Conservation (phyloP, 2,329 filamentous ascomycete genomes). For the Talaromyces sp. region DNA sequence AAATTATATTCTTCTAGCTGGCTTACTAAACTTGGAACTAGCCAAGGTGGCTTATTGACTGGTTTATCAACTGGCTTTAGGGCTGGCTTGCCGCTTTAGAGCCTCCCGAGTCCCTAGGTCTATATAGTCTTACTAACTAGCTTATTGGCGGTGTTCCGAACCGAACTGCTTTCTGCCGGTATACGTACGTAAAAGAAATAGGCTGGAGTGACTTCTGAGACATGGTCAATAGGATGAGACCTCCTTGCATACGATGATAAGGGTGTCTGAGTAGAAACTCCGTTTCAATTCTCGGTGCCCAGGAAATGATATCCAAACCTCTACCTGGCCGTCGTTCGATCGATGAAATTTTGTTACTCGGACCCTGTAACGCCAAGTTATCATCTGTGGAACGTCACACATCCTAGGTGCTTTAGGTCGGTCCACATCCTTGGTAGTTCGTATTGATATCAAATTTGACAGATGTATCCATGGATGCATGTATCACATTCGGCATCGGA, state of each 20-base stretch:
- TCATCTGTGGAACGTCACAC: neutral
- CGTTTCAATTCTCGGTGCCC: neutral
- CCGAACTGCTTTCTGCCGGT: no score
- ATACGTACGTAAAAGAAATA: no score
- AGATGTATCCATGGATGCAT: neutral
- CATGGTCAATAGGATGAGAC: slow-evolving; percentile 1
- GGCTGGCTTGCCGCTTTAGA: no score
- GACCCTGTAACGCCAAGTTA: neutral
- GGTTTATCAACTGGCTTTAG: no score
- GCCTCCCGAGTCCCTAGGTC: no score
- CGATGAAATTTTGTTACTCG: neutral
- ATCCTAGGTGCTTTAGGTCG: neutral
- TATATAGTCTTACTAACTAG: no score
- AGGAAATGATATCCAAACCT: neutral
- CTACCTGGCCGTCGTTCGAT: neutral
- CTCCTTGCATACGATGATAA: slow-evolving; percentile 6
- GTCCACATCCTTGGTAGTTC: neutral
- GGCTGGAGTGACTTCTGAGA: neutral
- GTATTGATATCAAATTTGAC: neutral
- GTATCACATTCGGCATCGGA: neutral
- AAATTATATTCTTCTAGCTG: no score
- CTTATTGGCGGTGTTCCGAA: no score
- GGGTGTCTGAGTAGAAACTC: neutral
- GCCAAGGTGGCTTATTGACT: no score
- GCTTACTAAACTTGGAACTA: no score